These are phyloP conservation scores for Lepraria neglecta DNA, from an alignment of 495 filamentous ascomycete species.

Conservation along the genomic window DNA sequence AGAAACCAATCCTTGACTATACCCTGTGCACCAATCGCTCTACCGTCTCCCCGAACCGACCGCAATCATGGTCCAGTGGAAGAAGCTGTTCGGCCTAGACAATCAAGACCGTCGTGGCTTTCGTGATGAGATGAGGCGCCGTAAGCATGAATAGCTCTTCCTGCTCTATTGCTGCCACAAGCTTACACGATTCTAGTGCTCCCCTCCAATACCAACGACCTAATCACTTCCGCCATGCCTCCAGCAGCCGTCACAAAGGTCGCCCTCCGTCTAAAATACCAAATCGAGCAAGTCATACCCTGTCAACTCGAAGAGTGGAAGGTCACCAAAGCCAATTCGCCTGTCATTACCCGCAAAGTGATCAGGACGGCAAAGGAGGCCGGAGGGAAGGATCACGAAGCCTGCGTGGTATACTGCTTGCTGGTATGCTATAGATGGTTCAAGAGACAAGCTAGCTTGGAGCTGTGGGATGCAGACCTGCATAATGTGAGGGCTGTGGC, in stretches of 20 bases:
- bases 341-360: constrained; percentile 73
- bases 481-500: constrained; percentile 71
- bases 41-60: background rate
- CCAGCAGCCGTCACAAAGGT: constrained; percentile 73
- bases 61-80: constrained; percentile 36
- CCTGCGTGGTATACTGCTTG: constrained; percentile 79
- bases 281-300: constrained; percentile 80
- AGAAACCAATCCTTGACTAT: too few species aligned
- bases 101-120: constrained; percentile 32
- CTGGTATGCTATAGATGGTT: constrained; percentile 91
- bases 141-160: constrained; percentile 21
- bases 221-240: constrained; percentile 55
- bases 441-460: constrained; percentile 65
- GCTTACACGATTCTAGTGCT: constrained; percentile 48
- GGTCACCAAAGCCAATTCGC: constrained; percentile 72
- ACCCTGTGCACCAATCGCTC: background rate
- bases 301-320: constrained; percentile 71
- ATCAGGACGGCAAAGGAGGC: constrained; percentile 71
- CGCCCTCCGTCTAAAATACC: constrained; percentile 80
- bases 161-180: background rate
- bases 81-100: constrained; percentile 33
- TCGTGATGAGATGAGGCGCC: constrained; percentile 36
- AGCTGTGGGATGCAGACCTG: constrained; percentile 87
- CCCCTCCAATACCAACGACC: constrained; percentile 51
- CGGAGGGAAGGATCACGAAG: constrained; percentile 64